Evolutionary conservation across 2,329 filamentous ascomycete genomes (phyloP).

Genomic region (Phialocephala sp.): DNA sequence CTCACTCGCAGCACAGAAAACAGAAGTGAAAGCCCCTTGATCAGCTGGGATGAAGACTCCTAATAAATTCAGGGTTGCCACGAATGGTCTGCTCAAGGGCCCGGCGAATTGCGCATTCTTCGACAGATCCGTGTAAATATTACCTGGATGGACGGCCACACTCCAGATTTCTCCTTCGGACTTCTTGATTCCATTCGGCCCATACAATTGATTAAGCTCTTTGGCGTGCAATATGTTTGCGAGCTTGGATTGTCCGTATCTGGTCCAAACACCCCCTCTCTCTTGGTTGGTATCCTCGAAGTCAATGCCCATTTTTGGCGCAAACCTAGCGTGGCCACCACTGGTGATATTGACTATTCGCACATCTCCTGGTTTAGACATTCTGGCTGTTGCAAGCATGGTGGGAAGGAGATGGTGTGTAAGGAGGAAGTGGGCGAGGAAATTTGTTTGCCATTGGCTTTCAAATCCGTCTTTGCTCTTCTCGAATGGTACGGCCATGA

Average conservation of each 20-base stretch:
- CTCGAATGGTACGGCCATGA: conserved; percentile 47
- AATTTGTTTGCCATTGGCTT: conserved; percentile 41
- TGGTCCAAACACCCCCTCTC: conserved; percentile 43
- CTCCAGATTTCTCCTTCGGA: conserved; percentile 47
- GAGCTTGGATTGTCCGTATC: conserved; percentile 54
- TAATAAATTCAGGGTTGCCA: conserved; percentile 33
- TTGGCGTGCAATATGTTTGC: conserved; percentile 51
- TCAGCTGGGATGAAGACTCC: conserved; percentile 39
- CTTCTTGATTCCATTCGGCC: conserved; percentile 41
- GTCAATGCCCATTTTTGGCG: conserved; percentile 33
- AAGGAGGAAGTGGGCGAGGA: conserved; percentile 40
- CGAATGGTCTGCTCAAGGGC: conserved; percentile 19
- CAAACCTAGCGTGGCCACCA: conserved; percentile 26
- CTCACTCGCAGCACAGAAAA: conserved; percentile 46
- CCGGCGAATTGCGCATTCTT: conserved; percentile 25
- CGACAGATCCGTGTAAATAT: conserved; percentile 44
- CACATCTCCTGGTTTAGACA: conserved; percentile 30
- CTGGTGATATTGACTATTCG: conserved; percentile 35
- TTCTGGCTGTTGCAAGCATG: conserved; percentile 29
- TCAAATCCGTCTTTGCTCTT: conserved; percentile 48
- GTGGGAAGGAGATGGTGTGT: conserved; percentile 33
- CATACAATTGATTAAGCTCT: conserved; percentile 45
- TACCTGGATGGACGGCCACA: conserved; percentile 47
- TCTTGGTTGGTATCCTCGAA: conserved; percentile 35
- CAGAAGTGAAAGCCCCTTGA: conserved; percentile 24